Conservation (phyloP, 2,329 filamentous ascomycete genomes). For the Cladosporium sp. region DNA sequence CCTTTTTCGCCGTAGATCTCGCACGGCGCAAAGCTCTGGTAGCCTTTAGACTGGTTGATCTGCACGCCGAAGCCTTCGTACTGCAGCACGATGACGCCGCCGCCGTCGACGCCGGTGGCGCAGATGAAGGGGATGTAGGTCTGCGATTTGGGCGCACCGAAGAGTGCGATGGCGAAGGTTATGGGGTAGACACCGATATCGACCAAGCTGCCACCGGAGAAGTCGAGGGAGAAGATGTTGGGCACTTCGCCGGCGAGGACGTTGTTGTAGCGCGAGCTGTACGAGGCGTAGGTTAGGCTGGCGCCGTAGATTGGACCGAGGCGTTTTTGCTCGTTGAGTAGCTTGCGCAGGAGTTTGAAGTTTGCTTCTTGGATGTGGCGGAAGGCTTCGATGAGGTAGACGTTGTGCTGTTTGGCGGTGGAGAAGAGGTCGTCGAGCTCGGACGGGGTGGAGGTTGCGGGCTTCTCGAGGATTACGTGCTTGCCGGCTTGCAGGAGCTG, state of each 20-base stretch:
- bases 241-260: conserved; percentile 44
- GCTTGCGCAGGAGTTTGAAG: conserved; percentile 40
- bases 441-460: conserved; percentile 39
- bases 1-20: conserved; percentile 48
- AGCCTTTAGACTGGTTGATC: conserved; percentile 43
- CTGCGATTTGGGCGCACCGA: conserved; percentile 39
- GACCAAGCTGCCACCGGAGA: conserved; percentile 45
- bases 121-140: conserved; percentile 43
- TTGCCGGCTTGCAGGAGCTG: conserved; percentile 40
- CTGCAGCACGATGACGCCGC: conserved; percentile 40
- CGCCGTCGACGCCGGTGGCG: conserved; percentile 44
- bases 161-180: conserved; percentile 44
- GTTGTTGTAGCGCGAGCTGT: conserved; percentile 44
- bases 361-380: conserved; percentile 49
- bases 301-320: conserved; percentile 44
- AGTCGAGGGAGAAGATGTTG: conserved; percentile 47
- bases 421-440: conserved; percentile 43
- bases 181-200: conserved; percentile 49
- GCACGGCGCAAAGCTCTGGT: conserved; percentile 40
- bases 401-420: conserved; percentile 37
- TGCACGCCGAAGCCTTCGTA: conserved; percentile 44
- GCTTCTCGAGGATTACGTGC: conserved; percentile 50
- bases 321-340: conserved; percentile 32
- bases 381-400: conserved; percentile 47
- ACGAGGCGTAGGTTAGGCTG: conserved; percentile 42